Evolutionary conservation across 768 basidiomycete genomes (phyloP).

Genomic region (Lentinus tigrinus): DNA sequence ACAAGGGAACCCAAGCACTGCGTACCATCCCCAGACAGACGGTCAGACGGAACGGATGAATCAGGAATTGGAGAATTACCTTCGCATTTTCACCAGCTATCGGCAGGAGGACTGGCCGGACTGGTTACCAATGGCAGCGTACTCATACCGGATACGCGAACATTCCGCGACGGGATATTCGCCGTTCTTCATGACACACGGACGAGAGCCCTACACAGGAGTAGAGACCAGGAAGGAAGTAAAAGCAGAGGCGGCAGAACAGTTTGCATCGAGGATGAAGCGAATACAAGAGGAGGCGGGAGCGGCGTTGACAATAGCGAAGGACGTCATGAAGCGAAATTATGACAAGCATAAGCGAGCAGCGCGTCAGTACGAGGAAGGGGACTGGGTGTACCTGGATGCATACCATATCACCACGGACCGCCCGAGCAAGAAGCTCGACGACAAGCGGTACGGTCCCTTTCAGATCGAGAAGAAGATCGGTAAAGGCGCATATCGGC

Average conservation of each 20-base stretch:
- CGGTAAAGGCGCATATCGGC: constrained; percentile 20
- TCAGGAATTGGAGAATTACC: constrained; percentile 39
- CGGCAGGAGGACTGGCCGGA: constrained; percentile 35
- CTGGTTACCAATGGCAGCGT: constrained; percentile 33
- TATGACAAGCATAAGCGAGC: constrained; percentile 12
- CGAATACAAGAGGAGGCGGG: constrained; percentile 7
- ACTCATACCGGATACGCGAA: constrained; percentile 33
- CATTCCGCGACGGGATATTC: constrained; percentile 29
- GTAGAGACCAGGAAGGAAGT: neutral
- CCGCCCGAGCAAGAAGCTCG: constrained; percentile 27
- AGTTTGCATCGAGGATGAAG: constrained; percentile 21
- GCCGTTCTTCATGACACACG: constrained; percentile 33
- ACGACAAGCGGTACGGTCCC: constrained; percentile 22
- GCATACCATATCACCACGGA: constrained; percentile 24
- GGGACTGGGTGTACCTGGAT: constrained; percentile 30
- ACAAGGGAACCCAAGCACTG: constrained; percentile 34
- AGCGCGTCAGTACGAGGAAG: constrained; percentile 3
- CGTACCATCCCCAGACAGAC: constrained; percentile 44
- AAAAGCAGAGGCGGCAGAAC: constrained; percentile 12
- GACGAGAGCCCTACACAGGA: constrained; percentile 20
- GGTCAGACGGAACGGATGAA: constrained; percentile 41
- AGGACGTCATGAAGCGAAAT: constrained; percentile 26
- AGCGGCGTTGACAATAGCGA: constrained; percentile 18
- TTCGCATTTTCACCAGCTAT: constrained; percentile 33
- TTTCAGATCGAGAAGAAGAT: constrained; percentile 27